A percentile compares a stretch with the other conserved stretches of the same genome.
phyloP scores from a whole-genome alignment of 441 rosid species.

The Hura crepitans region DNA sequence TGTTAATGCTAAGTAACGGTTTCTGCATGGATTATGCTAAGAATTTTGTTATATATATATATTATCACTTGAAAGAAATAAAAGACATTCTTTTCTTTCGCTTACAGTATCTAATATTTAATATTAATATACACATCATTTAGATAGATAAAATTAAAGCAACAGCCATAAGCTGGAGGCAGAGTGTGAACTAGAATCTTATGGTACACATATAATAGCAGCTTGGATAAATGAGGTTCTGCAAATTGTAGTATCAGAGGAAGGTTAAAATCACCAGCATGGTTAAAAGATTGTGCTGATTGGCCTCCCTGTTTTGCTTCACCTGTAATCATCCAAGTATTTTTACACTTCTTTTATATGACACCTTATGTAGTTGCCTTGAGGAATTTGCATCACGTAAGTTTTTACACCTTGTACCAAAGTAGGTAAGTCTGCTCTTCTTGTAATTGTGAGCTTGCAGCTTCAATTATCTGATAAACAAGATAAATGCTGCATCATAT shows the following conservation, averaged over 20 bases:
- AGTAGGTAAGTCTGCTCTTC: conserved; percentile 62
- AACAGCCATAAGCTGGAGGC: not conserved
- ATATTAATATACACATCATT: no score
- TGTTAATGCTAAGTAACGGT: no score
- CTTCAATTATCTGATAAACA: conserved; percentile 52
- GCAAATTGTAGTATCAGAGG: conserved; percentile 6
- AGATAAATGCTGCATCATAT: conserved; percentile 17
- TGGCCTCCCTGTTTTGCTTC: not conserved
- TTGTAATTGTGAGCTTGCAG: conserved; percentile 39
- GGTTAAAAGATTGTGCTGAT: not conserved
- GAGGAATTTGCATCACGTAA: conserved; percentile 10
- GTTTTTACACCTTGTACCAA: conserved; percentile 29
- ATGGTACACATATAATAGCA: not conserved
- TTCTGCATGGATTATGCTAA: no score
- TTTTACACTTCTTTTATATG: conserved; percentile 15
- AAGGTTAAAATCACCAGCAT: conserved; percentile 10
- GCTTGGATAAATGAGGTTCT: not conserved
- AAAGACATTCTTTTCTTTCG: no score
- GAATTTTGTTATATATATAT: no score
- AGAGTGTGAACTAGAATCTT: conserved; percentile 1
- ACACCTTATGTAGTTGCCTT: conserved; percentile 14
- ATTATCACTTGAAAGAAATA: no score
- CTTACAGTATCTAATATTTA: no score
- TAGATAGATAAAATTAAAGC: no score
- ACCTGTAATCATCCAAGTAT: not conserved